These are phyloP conservation scores for Annulohypoxylon truncatum DNA, from an alignment of 2,329 filamentous ascomycete genomes.

Conservation along the genomic window DNA sequence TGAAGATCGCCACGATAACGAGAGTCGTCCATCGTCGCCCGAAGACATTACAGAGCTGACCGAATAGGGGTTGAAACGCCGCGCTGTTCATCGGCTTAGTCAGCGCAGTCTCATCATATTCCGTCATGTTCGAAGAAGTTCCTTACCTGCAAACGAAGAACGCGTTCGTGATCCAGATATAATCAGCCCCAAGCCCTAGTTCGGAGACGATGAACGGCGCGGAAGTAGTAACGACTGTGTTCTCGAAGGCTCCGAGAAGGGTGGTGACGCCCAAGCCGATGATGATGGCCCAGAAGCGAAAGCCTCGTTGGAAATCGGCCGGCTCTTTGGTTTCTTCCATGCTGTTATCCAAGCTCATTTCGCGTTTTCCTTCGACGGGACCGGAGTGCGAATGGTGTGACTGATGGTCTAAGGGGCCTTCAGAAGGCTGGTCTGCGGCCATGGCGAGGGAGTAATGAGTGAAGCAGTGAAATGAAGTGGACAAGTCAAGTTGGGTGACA, in stretches of 20 bases:
- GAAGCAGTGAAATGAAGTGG: neutral
- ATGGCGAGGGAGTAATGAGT: neutral
- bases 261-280: conserved; percentile 37
- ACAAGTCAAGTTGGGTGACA: neutral
- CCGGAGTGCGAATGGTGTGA: neutral
- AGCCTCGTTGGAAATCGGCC: neutral
- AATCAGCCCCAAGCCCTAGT: conserved; percentile 11
- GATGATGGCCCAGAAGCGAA: conserved; percentile 44
- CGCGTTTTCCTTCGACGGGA: neutral
- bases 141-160: conserved; percentile 31
- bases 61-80: conserved; percentile 48
- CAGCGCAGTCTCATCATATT: neutral
- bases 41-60: conserved; percentile 57
- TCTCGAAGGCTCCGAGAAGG: conserved; percentile 30
- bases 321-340: neutral
- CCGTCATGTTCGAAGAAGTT: neutral
- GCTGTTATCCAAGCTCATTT: neutral
- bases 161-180: conserved; percentile 35
- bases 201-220: conserved; percentile 20
- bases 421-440: neutral
- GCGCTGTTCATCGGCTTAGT: conserved; percentile 3
- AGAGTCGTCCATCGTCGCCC: conserved; percentile 57
- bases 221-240: conserved; percentile 21
- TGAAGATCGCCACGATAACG: conserved; percentile 58
- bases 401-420: neutral